A percentile compares a stretch with the other conserved stretches of the same genome.
These are phyloP conservation scores for Pseudogymnoascus sp. DNA, from an alignment of 2,329 filamentous ascomycete genomes.

Conservation along the genomic window DNA sequence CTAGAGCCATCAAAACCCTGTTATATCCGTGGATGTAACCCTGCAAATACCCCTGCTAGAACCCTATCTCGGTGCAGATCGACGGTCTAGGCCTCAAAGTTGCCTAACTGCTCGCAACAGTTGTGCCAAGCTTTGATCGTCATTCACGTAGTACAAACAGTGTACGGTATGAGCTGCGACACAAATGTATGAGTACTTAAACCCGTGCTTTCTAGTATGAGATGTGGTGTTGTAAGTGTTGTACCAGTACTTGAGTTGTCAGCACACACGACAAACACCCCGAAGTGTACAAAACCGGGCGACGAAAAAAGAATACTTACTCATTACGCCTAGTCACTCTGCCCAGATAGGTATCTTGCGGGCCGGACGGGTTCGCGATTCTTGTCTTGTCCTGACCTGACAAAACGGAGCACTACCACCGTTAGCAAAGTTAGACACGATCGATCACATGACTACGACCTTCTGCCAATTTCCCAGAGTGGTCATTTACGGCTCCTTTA, in stretches of 20 bases:
- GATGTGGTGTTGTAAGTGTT: background rate
- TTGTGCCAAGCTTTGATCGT: background rate
- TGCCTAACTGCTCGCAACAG: background rate
- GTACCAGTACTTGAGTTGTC: background rate
- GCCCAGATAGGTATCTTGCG: background rate
- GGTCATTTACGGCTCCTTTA: background rate
- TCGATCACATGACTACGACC: background rate
- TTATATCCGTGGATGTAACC: background rate
- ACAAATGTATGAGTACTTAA: background rate
- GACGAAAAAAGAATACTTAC: too few relatives aligned
- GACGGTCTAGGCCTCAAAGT: background rate
- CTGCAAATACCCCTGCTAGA: background rate
- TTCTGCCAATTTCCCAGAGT: background rate
- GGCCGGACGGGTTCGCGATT: too few relatives aligned
- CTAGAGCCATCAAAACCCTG: background rate
- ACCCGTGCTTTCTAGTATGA: background rate
- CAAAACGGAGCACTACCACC: too few relatives aligned
- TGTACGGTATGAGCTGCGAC: background rate
- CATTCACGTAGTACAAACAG: background rate
- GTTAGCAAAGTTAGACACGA: too few relatives aligned
- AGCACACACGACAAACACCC: background rate
- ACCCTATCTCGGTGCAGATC: background rate
- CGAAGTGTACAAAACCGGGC: background rate
- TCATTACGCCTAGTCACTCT: too few relatives aligned
- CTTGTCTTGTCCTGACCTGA: too few relatives aligned